Evolutionary conservation across 1,284 basidiomycete genomes (phyloP), one percentile per base, ranked within the genome.

Genomic region (Pseudozyma thailandica): DNA sequence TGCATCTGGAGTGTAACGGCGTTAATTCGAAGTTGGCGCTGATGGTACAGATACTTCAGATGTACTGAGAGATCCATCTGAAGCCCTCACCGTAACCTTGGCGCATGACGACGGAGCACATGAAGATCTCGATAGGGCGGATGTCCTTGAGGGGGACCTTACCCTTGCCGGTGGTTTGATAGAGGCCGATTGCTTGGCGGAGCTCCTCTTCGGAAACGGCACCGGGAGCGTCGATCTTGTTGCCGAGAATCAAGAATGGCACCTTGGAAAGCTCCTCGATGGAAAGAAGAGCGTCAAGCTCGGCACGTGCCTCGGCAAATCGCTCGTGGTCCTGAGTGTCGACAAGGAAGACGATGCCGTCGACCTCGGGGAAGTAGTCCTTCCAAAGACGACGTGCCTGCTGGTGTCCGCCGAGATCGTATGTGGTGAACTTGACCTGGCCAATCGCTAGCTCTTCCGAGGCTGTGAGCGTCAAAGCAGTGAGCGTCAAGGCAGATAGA

Each of bases 11-110:
- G n/a, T n/a, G n/a, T n/a, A n/a, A n/a, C n/a, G n/a, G n/a, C n/a
- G n/a, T n/a, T n/a, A n/a, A n/a, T n/a, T n/a, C n/a, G 39, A n/a
- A 8, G 7, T 13, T 26, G 35, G 26, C 38, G 23, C 21, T 15
- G 37, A 30, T 35, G 13, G 15, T 6, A 6, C 27, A 28, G 18
- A 46, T 9, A 30, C 6, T 54, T n/a, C n/a, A 72, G 45, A 72
- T 72, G 86, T 98, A 98, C 92, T 97, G 94, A 73, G 93, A 95
- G 76, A 98, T 83, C 95, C 95, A 98, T 77, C 94, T 89, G 92
- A 98, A 98, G 88, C 92, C 95, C 86, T 98, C 96, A 68, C 94
- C 95, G 84, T 98, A 98, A 62, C 95, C 95, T 84, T 98, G 94
- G 84, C 95, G 89, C 88, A 96, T 94, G 59, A 99, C 95, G 62